phyloP scores from a whole-genome alignment of 768 basidiomycete species.

The Boletus sp. region DNA sequence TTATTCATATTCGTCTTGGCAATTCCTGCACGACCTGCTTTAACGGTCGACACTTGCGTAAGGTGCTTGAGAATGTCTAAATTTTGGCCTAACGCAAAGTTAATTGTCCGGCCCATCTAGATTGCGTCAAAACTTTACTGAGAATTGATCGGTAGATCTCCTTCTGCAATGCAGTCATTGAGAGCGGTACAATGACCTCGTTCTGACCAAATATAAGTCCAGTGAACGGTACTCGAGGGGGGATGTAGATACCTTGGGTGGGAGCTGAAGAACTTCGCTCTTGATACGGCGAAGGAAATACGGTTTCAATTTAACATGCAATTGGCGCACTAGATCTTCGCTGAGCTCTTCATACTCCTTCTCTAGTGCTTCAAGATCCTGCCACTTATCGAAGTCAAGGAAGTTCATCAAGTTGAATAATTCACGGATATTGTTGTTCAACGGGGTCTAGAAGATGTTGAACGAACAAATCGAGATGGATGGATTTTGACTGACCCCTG shows the following conservation, averaged over 20 bases:
- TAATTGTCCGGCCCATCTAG: conserved; percentile 15
- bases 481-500: conserved; percentile 54
- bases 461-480: not conserved
- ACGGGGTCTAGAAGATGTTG: conserved; percentile 58
- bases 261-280: conserved; percentile 87
- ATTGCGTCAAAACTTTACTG: conserved; percentile 39
- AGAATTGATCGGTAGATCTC: conserved; percentile 85
- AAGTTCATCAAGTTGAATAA: conserved; percentile 98
- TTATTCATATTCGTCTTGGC: conserved; percentile 69
- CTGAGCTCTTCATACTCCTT: conserved; percentile 73
- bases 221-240: not conserved
- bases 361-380: conserved; percentile 69
- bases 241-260: conserved; percentile 64
- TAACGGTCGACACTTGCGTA: conserved; percentile 41
- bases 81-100: conserved; percentile 57
- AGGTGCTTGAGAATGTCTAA: conserved; percentile 61
- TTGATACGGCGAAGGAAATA: conserved; percentile 95
- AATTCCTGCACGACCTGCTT: conserved; percentile 26
- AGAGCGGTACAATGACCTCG: conserved; percentile 88
- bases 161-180: conserved; percentile 82
- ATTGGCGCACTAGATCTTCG: conserved; percentile 73
- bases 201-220: conserved; percentile 46
- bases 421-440: conserved; percentile 97
- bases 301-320: conserved; percentile 76
- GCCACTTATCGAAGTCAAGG: conserved; percentile 75